Base-by-base conservation (phyloP, 2,329 filamentous ascomycete species). In the Phaeosphaeriaceae sp. region DNA sequence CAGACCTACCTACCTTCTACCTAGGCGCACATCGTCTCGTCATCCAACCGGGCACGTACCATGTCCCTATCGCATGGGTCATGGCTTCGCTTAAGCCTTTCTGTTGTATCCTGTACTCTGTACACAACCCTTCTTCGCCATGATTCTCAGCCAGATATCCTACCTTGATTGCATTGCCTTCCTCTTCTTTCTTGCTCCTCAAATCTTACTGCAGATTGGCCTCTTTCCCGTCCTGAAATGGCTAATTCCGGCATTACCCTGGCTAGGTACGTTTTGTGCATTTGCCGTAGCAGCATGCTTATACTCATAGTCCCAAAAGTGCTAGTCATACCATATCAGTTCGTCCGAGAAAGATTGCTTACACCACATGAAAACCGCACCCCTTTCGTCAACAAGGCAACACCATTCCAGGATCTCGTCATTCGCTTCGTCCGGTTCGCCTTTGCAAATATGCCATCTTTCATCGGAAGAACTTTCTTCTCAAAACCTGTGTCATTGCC, bases 371-470 rank as follows among this genome's bases (percentile, higher is more conserved):
- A 77, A 20, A 56, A 79, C 5, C 80, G 79, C 54, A 77, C 83
- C 5, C 81, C 83, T 1, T 92, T 92, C 59, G 82, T 87, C n/a
- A 84, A 81, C 58, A 80, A 81, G 45, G 84, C 88, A n/a, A 85
- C 86, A 3, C 74, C 83, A 1, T 93, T 92, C 65, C 89, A 93
- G 69, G 88, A 92, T 66, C 71, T 91, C 35, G 88, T 92, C 40
- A 81, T 93, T 50, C 82, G 88, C 50, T 91, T 87, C 64, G 88
- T 94, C 29, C 82, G 88, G 44, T 92, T 89, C 78, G 88, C 87
- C 12, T 93, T 93, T 67, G 83, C 85, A 20, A 82, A 83, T 53
- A 84, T 93, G 56, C 87, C 87, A 2, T 80, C 87, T 7, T 79
- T 76, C 28, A 82, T 93, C 20, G 87, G 86, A 4, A 81, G 87